Evolutionary conservation across 805 yeast species (phyloP).

Genomic region (Ogataea philodendri): DNA sequence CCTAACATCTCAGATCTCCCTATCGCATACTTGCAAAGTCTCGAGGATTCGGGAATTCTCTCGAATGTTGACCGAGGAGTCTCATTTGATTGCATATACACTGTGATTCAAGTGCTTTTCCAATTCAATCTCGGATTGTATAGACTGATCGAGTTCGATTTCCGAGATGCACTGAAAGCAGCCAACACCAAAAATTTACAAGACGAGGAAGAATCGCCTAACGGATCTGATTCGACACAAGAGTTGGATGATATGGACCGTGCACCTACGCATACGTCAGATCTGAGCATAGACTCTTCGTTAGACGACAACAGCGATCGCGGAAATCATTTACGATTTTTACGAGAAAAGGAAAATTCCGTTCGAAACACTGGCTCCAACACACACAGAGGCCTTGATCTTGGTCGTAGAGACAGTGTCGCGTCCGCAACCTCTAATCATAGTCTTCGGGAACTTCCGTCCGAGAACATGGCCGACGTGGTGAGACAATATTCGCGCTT

Average conservation of each 20-base stretch:
- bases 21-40: constrained; percentile 74
- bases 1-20: constrained; percentile 84
- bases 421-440: constrained; percentile 15
- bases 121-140: constrained; percentile 79
- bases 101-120: constrained; percentile 62
- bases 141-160: constrained; percentile 68
- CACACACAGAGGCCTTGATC: constrained; percentile 1
- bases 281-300: constrained; percentile 16
- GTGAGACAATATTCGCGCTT: constrained; percentile 52
- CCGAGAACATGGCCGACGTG: constrained; percentile 45
- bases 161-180: constrained; percentile 36
- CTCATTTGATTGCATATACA: constrained; percentile 77
- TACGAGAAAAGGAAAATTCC: constrained; percentile 4
- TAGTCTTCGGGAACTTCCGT: constrained; percentile 35
- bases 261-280: constrained; percentile 1
- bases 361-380: constrained; percentile 1
- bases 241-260: constrained; percentile 15
- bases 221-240: constrained; percentile 10
- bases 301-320: constrained; percentile 2
- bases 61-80: constrained; percentile 68
- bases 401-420: constrained; percentile 10
- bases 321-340: constrained; percentile 4
- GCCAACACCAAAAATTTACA: constrained; percentile 25
- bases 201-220: constrained; percentile 24
- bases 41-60: constrained; percentile 62